A percentile compares a stretch with the other conserved stretches of the same genome.
These are phyloP conservation scores for Verbascum thapsus DNA, from an alignment of 257 asterid species.

Conservation along the genomic window DNA sequence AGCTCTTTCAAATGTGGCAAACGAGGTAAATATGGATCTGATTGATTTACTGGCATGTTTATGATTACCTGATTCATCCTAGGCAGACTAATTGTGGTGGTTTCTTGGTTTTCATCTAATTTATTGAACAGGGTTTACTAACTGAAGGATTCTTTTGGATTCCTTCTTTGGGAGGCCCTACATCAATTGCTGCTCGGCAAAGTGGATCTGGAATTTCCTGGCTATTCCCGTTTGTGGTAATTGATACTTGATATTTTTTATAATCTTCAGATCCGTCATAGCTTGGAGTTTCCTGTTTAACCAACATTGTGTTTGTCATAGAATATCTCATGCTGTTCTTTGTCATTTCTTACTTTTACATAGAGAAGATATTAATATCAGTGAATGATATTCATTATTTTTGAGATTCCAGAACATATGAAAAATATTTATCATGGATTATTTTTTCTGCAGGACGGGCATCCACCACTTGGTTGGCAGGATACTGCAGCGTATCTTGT, in stretches of 20 bases:
- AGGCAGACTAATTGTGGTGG: constrained; percentile 11
- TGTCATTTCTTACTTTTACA: too few species aligned
- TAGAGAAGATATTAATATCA: too few species aligned
- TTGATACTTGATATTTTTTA: too few species aligned
- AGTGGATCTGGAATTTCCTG: constrained; percentile 97
- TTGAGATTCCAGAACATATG: neutral
- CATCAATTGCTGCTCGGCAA: constrained; percentile 97
- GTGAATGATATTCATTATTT: too few species aligned
- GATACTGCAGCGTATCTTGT: constrained; percentile 97
- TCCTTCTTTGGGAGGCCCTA: constrained; percentile 99
- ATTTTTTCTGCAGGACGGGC: constrained; percentile 93
- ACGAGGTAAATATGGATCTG: constrained; percentile 70
- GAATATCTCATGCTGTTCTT: too few species aligned
- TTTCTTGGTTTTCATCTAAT: constrained; percentile 9
- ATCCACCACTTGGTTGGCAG: constrained; percentile 97
- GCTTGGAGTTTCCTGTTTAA: too few species aligned
- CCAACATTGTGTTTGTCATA: too few species aligned
- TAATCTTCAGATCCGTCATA: neutral
- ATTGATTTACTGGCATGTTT: constrained; percentile 13
- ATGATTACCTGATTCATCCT: constrained; percentile 16
- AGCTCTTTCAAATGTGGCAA: constrained; percentile 98
- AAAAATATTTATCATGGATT: constrained; percentile 26
- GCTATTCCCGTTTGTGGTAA: constrained; percentile 96
- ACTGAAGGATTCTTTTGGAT: constrained; percentile 99
- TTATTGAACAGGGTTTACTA: constrained; percentile 70